These are phyloP conservation scores for Chenopodium formosanum DNA, from an alignment of 148 eudicot genomes.

Conservation along the genomic window DNA sequence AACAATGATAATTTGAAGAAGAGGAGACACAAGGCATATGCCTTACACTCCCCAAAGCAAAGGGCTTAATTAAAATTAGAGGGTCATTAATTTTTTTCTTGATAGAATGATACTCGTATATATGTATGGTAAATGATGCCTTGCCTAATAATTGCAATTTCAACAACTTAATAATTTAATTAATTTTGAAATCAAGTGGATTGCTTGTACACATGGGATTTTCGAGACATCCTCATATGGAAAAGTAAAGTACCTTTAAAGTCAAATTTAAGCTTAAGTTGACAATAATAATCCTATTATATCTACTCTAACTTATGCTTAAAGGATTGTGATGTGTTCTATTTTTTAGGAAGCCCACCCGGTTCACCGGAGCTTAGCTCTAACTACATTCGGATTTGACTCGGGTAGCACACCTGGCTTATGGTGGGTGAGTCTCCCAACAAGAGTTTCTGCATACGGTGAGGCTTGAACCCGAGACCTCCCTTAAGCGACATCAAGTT, in stretches of 20 bases:
- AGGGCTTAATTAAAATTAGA: not conserved
- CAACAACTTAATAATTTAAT: not conserved
- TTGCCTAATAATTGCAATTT: constrained; percentile 6
- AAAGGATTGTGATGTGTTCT: not conserved
- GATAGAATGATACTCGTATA: not conserved
- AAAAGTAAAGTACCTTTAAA: not conserved
- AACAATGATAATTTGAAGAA: constrained; percentile 10
- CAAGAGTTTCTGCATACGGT: too few species aligned
- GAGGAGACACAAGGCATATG: constrained; percentile 23
- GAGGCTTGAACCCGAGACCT: too few species aligned
- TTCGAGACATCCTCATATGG: constrained; percentile 14
- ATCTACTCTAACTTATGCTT: not conserved
- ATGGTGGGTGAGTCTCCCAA: too few species aligned
- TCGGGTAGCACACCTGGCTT: too few species aligned
- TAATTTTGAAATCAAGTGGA: not conserved
- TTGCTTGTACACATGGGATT: not conserved
- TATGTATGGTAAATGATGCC: constrained; percentile 13
- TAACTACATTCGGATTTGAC: too few species aligned
- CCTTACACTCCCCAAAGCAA: not conserved
- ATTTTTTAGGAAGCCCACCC: too few species aligned
- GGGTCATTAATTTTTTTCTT: not conserved
- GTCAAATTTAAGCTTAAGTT: not conserved
- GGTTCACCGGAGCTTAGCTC: too few species aligned
- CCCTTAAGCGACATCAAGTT: too few species aligned
- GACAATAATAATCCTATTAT: not conserved